Conservation (phyloP, 2,329 filamentous ascomycete genomes). For the Cadophora sp. region DNA sequence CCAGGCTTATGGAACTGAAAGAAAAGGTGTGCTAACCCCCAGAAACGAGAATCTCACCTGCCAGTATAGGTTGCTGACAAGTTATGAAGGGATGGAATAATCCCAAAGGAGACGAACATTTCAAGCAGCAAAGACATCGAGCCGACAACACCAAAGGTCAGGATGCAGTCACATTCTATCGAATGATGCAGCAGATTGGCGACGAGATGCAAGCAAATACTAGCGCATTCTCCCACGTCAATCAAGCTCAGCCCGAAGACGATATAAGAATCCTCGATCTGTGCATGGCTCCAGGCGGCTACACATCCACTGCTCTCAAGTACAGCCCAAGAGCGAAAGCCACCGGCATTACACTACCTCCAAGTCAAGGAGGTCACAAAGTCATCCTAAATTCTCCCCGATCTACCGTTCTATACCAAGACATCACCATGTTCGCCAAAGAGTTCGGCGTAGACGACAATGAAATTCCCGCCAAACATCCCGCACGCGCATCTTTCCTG, state of each 20-base stretch:
- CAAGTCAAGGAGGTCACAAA: slow-evolving; percentile 28
- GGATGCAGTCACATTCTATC: slow-evolving; percentile 44
- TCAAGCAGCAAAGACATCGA: slow-evolving; percentile 47
- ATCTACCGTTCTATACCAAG: slow-evolving; percentile 25
- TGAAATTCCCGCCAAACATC: slow-evolving; percentile 28
- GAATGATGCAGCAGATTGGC: slow-evolving; percentile 51
- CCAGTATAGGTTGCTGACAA: slow-evolving; percentile 1
- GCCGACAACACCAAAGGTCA: slow-evolving; percentile 45
- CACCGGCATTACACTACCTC: slow-evolving; percentile 32
- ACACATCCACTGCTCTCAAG: slow-evolving; percentile 32
- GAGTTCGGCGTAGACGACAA: slow-evolving; percentile 27
- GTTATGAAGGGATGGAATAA: slow-evolving; percentile 54
- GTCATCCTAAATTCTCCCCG: slow-evolving; percentile 23
- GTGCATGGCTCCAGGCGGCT: slow-evolving; percentile 37
- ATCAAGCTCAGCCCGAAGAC: background rate
- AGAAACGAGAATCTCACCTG: background rate
- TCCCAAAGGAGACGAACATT: slow-evolving; percentile 49
- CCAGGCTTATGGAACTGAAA: slow-evolving; percentile 12
- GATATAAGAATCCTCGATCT: slow-evolving; percentile 30
- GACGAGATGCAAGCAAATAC: slow-evolving; percentile 46
- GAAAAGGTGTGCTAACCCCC: background rate
- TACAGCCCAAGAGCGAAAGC: slow-evolving; percentile 32
- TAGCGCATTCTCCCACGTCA: slow-evolving; percentile 16
- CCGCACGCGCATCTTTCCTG: slow-evolving; percentile 21
- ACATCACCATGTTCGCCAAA: slow-evolving; percentile 34